Conservation (phyloP, 345 rosid species). For the Pistacia integerrima region DNA sequence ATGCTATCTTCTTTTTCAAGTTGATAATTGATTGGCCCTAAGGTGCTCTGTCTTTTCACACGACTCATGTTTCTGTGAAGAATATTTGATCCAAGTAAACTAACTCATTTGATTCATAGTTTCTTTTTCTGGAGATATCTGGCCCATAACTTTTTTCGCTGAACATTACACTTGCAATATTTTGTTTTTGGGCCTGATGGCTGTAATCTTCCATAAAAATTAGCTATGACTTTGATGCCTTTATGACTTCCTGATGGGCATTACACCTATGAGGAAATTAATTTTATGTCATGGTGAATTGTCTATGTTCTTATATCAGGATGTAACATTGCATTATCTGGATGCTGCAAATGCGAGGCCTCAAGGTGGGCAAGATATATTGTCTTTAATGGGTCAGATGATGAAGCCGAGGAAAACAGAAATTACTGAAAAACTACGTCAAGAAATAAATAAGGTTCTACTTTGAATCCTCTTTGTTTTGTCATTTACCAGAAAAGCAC, state of each 20-base stretch:
- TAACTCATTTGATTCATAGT: too few relatives aligned
- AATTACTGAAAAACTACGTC: slow-evolving; percentile 94
- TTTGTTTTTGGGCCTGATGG: background rate
- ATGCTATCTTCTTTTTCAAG: too few relatives aligned
- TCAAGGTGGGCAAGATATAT: slow-evolving; percentile 98
- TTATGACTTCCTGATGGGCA: background rate
- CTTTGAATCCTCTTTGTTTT: background rate
- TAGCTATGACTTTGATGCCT: slow-evolving; percentile 1
- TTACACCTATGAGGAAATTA: slow-evolving; percentile 6
- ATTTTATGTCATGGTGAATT: background rate
- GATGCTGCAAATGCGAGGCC: slow-evolving; percentile 99
- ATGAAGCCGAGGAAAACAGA: slow-evolving; percentile 98
- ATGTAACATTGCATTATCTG: slow-evolving; percentile 95
- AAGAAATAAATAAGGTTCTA: slow-evolving; percentile 91
- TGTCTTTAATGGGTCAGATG: slow-evolving; percentile 99
- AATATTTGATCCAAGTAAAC: too few relatives aligned
- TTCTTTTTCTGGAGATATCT: too few relatives aligned
- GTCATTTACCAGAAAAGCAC: background rate
- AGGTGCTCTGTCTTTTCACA: too few relatives aligned
- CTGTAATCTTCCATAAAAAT: background rate
- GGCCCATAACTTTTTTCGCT: too few relatives aligned
- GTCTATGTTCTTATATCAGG: slow-evolving; percentile 45
- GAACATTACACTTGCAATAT: background rate
- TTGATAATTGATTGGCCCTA: too few relatives aligned
- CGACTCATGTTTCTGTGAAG: too few relatives aligned